These are phyloP conservation scores for Adansonia digitata DNA, from an alignment of 345 rosid species.

Conservation along the genomic window DNA sequence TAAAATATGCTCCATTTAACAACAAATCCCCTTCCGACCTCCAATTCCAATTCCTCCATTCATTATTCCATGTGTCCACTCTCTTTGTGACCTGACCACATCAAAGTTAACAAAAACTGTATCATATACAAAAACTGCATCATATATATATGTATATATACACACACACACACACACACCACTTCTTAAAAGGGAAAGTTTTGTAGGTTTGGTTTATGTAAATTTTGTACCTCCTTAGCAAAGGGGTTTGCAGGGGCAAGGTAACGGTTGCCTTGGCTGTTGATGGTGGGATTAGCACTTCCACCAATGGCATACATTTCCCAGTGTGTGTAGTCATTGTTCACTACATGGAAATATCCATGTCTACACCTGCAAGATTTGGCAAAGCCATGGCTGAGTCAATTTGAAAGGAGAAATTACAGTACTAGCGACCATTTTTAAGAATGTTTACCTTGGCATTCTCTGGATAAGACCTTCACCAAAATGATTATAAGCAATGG, in stretches of 20 bases:
- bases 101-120: not conserved
- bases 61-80: conserved; percentile 25
- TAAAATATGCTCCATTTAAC: conserved; percentile 58
- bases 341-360: conserved; percentile 96
- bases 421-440: not conserved
- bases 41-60: conserved; percentile 64
- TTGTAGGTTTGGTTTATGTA: not conserved
- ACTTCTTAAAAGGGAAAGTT: not conserved
- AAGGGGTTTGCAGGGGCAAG: conserved; percentile 80
- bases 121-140: too few species aligned
- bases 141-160: too few species aligned
- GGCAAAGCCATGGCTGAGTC: not conserved
- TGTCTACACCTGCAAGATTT: conserved; percentile 74
- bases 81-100: conserved; percentile 52
- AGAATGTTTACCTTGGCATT: conserved; percentile 70
- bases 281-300: conserved; percentile 93
- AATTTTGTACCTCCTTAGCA: conserved; percentile 45
- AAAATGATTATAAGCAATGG: conserved; percentile 96
- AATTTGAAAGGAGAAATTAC: not conserved
- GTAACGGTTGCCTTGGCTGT: conserved; percentile 94
- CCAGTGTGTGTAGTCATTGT: conserved; percentile 99
- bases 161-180: too few species aligned
- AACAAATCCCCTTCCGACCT: conserved; percentile 58
- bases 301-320: conserved; percentile 99
- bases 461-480: conserved; percentile 98